Percentiles rank a stretch among this genome's conserved stretches.
Evolutionary conservation across 306 rosid species (phyloP).

Genomic region (Vigna unguiculata): DNA sequence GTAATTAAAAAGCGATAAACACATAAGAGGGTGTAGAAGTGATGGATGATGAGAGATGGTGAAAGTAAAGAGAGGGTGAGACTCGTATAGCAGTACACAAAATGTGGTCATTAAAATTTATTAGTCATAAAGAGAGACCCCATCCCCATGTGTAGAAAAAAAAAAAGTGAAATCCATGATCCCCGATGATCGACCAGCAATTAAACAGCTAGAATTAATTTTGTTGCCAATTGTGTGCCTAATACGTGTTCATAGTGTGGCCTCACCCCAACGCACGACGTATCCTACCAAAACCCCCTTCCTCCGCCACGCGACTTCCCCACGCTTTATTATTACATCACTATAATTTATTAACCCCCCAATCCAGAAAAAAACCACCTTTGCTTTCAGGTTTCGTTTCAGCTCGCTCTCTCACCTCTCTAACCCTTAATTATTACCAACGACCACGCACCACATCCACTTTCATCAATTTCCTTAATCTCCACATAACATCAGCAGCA

Average conservation of each 20-base stretch:
- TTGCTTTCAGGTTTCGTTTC: not conserved
- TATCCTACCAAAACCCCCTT: conserved; percentile 9
- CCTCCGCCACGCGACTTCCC: conserved; percentile 61
- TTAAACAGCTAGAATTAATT: conserved; percentile 3
- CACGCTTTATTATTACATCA: conserved; percentile 54
- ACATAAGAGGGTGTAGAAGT: too few species aligned
- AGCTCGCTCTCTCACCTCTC: not conserved
- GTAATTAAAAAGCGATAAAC: not conserved
- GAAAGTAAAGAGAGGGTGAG: not conserved
- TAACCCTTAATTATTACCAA: conserved; percentile 26
- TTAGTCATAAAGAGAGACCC: conserved; percentile 26
- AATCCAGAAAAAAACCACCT: not conserved
- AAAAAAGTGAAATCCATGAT: conserved; percentile 17
- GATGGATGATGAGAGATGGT: not conserved
- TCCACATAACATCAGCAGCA: not conserved
- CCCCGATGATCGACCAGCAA: not conserved
- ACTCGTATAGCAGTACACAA: not conserved
- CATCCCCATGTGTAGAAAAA: conserved; percentile 25
- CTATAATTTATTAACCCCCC: not conserved
- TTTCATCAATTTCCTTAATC: conserved; percentile 16
- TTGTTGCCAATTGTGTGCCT: conserved; percentile 29
- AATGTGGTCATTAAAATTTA: conserved; percentile 14
- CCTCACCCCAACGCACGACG: conserved; percentile 47
- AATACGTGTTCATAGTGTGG: conserved; percentile 55
- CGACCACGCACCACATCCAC: not conserved